A percentile compares a stretch with the other conserved stretches of the same genome.
These are phyloP conservation scores for Fomitopsis palustris DNA, from an alignment of 1,284 basidiomycete genomes.

Conservation along the genomic window DNA sequence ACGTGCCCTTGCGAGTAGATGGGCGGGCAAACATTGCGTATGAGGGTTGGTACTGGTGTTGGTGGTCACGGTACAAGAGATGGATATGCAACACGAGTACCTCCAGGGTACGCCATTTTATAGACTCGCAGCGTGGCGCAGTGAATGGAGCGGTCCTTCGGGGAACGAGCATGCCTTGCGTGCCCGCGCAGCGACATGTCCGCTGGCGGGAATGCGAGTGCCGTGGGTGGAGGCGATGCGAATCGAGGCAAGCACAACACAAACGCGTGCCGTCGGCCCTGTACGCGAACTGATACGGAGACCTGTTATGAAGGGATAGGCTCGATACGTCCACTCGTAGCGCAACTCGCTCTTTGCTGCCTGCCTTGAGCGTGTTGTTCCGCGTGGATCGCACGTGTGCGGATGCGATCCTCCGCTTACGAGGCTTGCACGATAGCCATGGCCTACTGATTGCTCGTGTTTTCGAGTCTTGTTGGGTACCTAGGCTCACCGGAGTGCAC, in stretches of 20 bases:
- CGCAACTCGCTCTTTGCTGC: not conserved
- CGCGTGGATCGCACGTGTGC: not conserved
- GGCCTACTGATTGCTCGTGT: too few species aligned
- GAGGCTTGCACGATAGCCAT: too few species aligned
- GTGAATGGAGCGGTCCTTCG: not conserved
- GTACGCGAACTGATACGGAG: not conserved
- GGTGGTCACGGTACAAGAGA: not conserved
- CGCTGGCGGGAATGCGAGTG: not conserved
- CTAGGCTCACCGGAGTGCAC: too few species aligned
- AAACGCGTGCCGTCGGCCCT: not conserved
- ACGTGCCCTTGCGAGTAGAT: not conserved
- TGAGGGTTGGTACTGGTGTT: not conserved
- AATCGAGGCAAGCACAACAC: not conserved
- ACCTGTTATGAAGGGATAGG: not conserved
- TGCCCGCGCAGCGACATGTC: not conserved
- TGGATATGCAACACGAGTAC: not conserved
- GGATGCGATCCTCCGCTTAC: too few species aligned
- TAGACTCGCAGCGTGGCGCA: not conserved
- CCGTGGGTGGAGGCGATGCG: not conserved
- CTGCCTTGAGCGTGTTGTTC: not conserved
- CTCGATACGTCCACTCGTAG: not conserved
- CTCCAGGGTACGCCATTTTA: not conserved
- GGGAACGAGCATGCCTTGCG: not conserved
- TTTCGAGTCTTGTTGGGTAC: too few species aligned
- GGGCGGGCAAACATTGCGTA: not conserved